Conservation (phyloP, 2,329 filamentous ascomycete species). For the Allantophomopsis cytisporea region DNA sequence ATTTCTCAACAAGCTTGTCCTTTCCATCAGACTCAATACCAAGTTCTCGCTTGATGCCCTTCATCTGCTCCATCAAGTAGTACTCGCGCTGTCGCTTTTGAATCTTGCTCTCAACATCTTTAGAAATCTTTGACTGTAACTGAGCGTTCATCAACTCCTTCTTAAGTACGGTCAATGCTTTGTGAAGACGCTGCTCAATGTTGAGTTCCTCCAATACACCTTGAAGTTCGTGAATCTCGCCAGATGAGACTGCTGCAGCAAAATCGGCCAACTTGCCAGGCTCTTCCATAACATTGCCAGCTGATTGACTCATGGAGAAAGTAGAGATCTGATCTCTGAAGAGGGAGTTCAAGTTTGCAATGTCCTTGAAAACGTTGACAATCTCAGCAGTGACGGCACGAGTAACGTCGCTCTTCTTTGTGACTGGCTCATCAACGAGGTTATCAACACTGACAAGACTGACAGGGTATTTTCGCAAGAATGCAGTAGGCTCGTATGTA, state of each 20-base stretch:
- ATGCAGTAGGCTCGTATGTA: constrained; percentile 77
- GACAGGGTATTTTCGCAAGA: constrained; percentile 82
- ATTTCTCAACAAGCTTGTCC: constrained; percentile 94
- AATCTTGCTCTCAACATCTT: constrained; percentile 95
- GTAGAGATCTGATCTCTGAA: constrained; percentile 97
- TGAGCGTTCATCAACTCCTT: constrained; percentile 98
- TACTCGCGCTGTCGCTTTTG: constrained; percentile 96
- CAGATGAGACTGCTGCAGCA: constrained; percentile 89
- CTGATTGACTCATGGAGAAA: constrained; percentile 89
- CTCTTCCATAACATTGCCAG: constrained; percentile 89
- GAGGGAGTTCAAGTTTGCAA: constrained; percentile 82
- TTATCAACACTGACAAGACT: constrained; percentile 95
- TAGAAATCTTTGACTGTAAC: constrained; percentile 91
- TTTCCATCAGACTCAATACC: constrained; percentile 97
- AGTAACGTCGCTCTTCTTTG: constrained; percentile 80
- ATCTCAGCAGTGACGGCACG: constrained; percentile 93
- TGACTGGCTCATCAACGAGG: constrained; percentile 73
- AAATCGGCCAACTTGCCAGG: constrained; percentile 94
- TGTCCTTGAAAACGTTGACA: constrained; percentile 96
- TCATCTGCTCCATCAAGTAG: constrained; percentile 99
- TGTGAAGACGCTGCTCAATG: constrained; percentile 83
- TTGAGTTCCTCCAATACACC: constrained; percentile 81
- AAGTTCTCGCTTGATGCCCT: constrained; percentile 88
- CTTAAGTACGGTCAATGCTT: constrained; percentile 84
- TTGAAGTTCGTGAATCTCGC: constrained; percentile 83